Conservation (phyloP, 2,329 filamentous ascomycete genomes). For the Alternaria triticimaculans region DNA sequence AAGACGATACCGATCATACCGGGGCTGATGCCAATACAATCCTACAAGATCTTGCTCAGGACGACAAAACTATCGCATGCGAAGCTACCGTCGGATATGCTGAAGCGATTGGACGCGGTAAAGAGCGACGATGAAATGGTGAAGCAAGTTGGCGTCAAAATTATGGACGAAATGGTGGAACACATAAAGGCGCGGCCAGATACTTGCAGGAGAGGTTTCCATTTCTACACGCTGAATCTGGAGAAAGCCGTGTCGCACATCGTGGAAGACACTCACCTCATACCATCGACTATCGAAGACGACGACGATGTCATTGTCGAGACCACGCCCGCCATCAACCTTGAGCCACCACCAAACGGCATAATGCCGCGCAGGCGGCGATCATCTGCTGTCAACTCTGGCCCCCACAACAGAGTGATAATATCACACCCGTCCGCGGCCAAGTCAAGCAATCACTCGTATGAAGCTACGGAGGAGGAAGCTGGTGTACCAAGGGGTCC, state of each 20-base stretch:
- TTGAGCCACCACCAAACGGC: conserved; percentile 38
- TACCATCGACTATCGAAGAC: conserved; percentile 61
- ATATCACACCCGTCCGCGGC: conserved; percentile 68
- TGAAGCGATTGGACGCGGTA: conserved; percentile 73
- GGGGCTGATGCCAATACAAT: conserved; percentile 96
- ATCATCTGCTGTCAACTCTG: conserved; percentile 80
- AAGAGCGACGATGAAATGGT: conserved; percentile 82
- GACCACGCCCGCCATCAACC: conserved; percentile 50
- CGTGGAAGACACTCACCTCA: conserved; percentile 82
- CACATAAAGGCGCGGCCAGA: conserved; percentile 71
- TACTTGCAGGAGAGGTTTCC: conserved; percentile 69
- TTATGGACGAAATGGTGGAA: conserved; percentile 83
- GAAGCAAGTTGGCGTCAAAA: conserved; percentile 79
- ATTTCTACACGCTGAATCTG: conserved; percentile 96
- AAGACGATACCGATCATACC: conserved; percentile 89
- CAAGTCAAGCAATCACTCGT: conserved; percentile 56
- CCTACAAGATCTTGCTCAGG: conserved; percentile 91
- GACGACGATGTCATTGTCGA: conserved; percentile 58
- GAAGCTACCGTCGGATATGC: conserved; percentile 73
- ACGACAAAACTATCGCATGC: conserved; percentile 96
- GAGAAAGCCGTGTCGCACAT: conserved; percentile 97
- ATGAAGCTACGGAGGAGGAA: conserved; percentile 76
- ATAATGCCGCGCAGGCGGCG: conserved; percentile 58
- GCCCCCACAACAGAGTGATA: conserved; percentile 87
- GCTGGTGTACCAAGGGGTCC: conserved; percentile 75